These are phyloP conservation scores for Trametes sanguinea DNA, from an alignment of 768 basidiomycete species.

Conservation along the genomic window DNA sequence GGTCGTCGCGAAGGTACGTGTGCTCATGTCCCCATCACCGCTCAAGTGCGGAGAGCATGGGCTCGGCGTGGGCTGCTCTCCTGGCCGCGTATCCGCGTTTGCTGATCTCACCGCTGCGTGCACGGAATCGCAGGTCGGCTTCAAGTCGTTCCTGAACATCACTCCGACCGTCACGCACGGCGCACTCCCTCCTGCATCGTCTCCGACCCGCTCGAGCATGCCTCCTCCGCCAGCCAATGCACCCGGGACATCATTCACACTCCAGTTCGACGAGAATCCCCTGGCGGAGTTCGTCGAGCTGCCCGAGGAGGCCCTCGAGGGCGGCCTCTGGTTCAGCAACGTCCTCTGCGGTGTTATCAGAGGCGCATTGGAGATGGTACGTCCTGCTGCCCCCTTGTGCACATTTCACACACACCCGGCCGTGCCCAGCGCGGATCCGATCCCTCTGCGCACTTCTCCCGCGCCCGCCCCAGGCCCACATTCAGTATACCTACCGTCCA, in stretches of 20 bases:
- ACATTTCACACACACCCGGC: too few species aligned
- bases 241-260: slow-evolving; percentile 66
- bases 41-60: too few species aligned
- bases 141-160: slow-evolving; percentile 96
- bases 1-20: slow-evolving; percentile 84
- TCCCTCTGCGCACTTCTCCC: not conserved
- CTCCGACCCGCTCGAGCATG: slow-evolving; percentile 40
- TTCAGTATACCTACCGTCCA: too few species aligned
- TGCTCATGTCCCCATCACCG: not conserved
- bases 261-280: slow-evolving; percentile 95
- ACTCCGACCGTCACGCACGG: slow-evolving; percentile 80
- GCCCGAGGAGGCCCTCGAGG: slow-evolving; percentile 89
- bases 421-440: not conserved
- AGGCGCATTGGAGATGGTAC: slow-evolving; percentile 95
- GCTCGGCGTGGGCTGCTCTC: too few species aligned
- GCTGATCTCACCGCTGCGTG: not conserved
- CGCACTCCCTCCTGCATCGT: slow-evolving; percentile 49
- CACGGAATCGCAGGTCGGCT: slow-evolving; percentile 71
- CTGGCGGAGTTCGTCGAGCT: slow-evolving; percentile 96
- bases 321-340: slow-evolving; percentile 96
- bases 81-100: too few species aligned
- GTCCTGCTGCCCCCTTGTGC: not conserved
- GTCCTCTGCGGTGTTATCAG: slow-evolving; percentile 92
- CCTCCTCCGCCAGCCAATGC: slow-evolving; percentile 42
- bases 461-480: too few species aligned